phyloP scores from a whole-genome alignment of 768 basidiomycete species.

The Podaxis pistillaris region DNA sequence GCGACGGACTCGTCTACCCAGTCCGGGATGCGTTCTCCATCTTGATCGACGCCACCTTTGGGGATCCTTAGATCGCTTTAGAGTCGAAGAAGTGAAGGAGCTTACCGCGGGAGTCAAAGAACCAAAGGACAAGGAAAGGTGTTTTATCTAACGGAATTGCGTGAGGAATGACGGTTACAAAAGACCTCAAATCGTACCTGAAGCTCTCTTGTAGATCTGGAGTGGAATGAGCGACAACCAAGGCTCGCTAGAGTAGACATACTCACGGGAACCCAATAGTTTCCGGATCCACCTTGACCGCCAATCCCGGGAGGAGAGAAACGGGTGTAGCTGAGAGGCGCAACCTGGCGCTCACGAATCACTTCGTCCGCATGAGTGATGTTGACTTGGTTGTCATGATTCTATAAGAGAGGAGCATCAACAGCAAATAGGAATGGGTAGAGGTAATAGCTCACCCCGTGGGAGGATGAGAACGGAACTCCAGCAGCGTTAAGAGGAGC shows the following conservation, averaged over 20 bases:
- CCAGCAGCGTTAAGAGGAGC: conserved; percentile 53
- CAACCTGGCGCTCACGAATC: conserved; percentile 53
- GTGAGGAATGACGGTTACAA: conserved; percentile 20
- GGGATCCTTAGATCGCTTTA: not conserved
- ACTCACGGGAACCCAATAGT: conserved; percentile 74
- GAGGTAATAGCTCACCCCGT: conserved; percentile 48
- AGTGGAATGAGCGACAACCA: not conserved
- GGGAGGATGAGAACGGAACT: conserved; percentile 66
- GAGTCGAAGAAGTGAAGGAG: not conserved
- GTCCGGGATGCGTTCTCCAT: conserved; percentile 47
- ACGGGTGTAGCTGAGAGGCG: conserved; percentile 64
- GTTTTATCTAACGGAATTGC: conserved; percentile 22
- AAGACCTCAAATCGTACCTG: conserved; percentile 26
- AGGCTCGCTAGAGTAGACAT: not conserved
- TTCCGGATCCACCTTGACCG: conserved; percentile 61
- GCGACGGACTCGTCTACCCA: conserved; percentile 70
- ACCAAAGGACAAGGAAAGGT: conserved; percentile 66
- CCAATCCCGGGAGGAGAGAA: conserved; percentile 59
- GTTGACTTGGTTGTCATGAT: conserved; percentile 72
- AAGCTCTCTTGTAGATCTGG: conserved; percentile 35
- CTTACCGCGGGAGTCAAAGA: conserved; percentile 74
- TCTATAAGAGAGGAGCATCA: conserved; percentile 35
- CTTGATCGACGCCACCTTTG: conserved; percentile 49
- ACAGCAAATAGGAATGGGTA: not conserved
- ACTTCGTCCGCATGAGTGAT: conserved; percentile 72